Conservation (phyloP, 169 alveolate genomes). For the Theileria luwenshuni region DNA sequence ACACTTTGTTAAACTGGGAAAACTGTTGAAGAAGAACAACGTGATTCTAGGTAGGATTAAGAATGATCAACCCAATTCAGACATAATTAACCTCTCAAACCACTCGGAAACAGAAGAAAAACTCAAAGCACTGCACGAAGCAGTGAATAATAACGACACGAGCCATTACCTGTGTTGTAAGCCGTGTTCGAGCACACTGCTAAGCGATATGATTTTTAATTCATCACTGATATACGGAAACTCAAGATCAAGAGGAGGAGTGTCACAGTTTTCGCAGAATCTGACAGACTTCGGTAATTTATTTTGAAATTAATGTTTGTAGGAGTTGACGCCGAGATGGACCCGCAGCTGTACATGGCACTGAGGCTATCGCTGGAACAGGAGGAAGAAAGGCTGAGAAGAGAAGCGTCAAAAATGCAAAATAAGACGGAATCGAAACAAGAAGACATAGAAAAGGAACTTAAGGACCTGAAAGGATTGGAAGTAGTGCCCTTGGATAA, state of each 20-base stretch:
- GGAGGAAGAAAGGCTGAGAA: constrained; percentile 67
- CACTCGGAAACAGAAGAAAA: constrained; percentile 59
- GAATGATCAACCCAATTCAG: background rate
- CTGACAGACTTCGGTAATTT: constrained; percentile 58
- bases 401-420: constrained; percentile 17
- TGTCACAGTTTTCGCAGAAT: constrained; percentile 21
- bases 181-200: constrained; percentile 50
- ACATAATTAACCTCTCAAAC: constrained; percentile 51
- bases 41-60: constrained; percentile 76
- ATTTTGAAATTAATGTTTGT: background rate
- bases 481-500: constrained; percentile 56
- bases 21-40: constrained; percentile 90
- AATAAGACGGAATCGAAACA: constrained; percentile 18
- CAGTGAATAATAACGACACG: constrained; percentile 56
- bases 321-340: constrained; percentile 69
- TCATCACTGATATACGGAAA: constrained; percentile 35
- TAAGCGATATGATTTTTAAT: constrained; percentile 59
- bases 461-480: constrained; percentile 57
- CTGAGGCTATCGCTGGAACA: constrained; percentile 67
- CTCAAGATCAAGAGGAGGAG: constrained; percentile 7
- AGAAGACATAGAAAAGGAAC: constrained; percentile 45
- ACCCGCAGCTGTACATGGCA: constrained; percentile 71
- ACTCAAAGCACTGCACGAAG: constrained; percentile 45
- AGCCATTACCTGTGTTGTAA: constrained; percentile 60
- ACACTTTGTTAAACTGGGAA: constrained; percentile 88